phyloP scores from a whole-genome alignment of 345 rosid genomes.

The Ceriops decandra region DNA sequence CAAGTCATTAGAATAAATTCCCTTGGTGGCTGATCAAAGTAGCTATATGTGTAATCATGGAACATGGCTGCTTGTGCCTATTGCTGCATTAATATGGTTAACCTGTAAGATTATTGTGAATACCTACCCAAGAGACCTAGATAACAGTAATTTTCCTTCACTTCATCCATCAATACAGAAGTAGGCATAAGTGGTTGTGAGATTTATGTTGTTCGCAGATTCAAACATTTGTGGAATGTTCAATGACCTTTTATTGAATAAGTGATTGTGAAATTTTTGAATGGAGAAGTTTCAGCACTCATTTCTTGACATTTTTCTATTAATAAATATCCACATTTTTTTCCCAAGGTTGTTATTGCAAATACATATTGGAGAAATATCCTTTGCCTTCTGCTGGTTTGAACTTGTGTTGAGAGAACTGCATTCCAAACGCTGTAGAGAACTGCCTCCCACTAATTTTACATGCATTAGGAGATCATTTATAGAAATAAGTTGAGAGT shows the following conservation, averaged over 20 bases:
- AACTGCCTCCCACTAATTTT: not conserved
- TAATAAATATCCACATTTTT: not conserved
- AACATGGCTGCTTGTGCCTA: not conserved
- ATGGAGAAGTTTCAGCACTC: not conserved
- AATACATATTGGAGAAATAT: not conserved
- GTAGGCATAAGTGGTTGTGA: not conserved
- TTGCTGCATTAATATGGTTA: not conserved
- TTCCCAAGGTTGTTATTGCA: not conserved
- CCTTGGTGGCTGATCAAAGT: not conserved
- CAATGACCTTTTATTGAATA: not conserved
- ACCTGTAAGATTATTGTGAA: not conserved
- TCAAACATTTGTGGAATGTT: not conserved
- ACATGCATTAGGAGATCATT: no score
- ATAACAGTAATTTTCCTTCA: not conserved
- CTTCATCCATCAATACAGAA: not conserved
- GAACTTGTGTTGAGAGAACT: slow-evolving; percentile 4
- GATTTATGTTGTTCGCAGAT: not conserved
- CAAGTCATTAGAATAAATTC: not conserved
- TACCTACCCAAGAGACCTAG: not conserved
- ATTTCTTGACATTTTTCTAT: not conserved
- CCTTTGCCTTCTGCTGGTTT: not conserved
- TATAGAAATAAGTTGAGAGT: no score
- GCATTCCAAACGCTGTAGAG: not conserved
- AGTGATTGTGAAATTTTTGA: not conserved
- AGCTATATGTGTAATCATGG: not conserved